Evolutionary conservation across 2,329 filamentous ascomycete species (phyloP).

Genomic region (Colletotrichum sp.): DNA sequence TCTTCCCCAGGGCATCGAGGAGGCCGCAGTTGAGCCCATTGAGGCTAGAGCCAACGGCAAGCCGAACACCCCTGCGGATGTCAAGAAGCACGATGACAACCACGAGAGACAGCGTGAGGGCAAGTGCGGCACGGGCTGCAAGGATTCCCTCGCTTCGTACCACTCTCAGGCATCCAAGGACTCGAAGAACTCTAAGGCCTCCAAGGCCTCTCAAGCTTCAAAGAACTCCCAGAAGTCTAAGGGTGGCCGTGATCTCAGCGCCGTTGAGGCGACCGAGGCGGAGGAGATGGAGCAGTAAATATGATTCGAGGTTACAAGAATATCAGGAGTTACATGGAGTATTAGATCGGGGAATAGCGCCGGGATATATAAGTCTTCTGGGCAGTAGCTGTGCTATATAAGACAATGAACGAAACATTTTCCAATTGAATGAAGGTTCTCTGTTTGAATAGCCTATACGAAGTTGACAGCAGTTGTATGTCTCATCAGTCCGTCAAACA

Average conservation of each 20-base stretch:
- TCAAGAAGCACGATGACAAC: slow-evolving; percentile 1
- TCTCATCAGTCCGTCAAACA: background rate
- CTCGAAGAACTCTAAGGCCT: background rate
- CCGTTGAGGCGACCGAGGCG: background rate
- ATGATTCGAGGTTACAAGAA: background rate
- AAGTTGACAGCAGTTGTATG: background rate
- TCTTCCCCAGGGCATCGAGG: background rate
- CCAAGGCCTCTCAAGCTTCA: background rate
- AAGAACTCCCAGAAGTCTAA: background rate
- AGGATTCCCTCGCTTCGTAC: background rate
- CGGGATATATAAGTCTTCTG: background rate
- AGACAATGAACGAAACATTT: background rate
- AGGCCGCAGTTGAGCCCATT: background rate
- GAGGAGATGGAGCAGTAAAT: background rate
- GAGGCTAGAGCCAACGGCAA: background rate
- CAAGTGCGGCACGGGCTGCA: background rate
- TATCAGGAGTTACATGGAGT: background rate
- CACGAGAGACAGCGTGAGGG: background rate
- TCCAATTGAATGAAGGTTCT: background rate
- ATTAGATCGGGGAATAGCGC: background rate
- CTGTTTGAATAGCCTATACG: background rate
- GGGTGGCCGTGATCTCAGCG: background rate
- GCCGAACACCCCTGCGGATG: background rate
- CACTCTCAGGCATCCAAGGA: slow-evolving; percentile 3
- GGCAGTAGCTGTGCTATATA: background rate